Evolutionary conservation across 805 yeast genomes (phyloP).

Genomic region (Myxozyma udenii): DNA sequence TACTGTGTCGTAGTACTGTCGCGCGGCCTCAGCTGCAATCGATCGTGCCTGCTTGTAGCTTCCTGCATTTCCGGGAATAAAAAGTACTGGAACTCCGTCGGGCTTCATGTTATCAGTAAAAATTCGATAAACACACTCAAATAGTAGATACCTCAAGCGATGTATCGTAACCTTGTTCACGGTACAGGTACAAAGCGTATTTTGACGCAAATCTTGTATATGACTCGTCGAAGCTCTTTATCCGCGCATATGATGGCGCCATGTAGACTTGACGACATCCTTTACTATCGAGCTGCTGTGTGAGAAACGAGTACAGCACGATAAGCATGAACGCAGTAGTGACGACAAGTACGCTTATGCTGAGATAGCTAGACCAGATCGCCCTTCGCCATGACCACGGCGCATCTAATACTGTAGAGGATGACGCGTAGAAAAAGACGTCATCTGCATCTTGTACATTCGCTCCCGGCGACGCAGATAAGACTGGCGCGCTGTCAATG

Average conservation of each 20-base stretch:
- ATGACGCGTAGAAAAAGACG: no score
- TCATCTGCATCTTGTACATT: no score
- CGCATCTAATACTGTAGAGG: no score
- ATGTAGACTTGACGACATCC: slow-evolving; percentile 68
- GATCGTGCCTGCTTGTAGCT: slow-evolving; percentile 85
- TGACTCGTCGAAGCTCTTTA: slow-evolving; percentile 66
- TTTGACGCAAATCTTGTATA: slow-evolving; percentile 72
- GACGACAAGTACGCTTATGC: slow-evolving; percentile 2
- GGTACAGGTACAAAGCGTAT: slow-evolving; percentile 77
- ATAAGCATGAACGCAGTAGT: not conserved
- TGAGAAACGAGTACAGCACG: slow-evolving; percentile 16
- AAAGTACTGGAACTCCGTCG: slow-evolving; percentile 79
- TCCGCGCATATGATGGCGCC: slow-evolving; percentile 79
- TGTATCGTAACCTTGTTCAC: slow-evolving; percentile 61
- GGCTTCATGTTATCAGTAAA: slow-evolving; percentile 42
- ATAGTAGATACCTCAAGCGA: slow-evolving; percentile 11
- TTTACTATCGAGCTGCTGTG: slow-evolving; percentile 19
- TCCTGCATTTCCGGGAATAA: slow-evolving; percentile 98
- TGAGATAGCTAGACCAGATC: not conserved
- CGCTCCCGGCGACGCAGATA: no score
- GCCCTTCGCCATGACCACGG: slow-evolving; percentile 4
- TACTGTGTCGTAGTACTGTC: slow-evolving; percentile 46
- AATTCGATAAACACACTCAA: not conserved
- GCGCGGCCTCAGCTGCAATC: slow-evolving; percentile 78
- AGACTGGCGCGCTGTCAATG: no score